Evolutionary conservation across 306 rosid species (phyloP).

Genomic region (Fragaria vesca): DNA sequence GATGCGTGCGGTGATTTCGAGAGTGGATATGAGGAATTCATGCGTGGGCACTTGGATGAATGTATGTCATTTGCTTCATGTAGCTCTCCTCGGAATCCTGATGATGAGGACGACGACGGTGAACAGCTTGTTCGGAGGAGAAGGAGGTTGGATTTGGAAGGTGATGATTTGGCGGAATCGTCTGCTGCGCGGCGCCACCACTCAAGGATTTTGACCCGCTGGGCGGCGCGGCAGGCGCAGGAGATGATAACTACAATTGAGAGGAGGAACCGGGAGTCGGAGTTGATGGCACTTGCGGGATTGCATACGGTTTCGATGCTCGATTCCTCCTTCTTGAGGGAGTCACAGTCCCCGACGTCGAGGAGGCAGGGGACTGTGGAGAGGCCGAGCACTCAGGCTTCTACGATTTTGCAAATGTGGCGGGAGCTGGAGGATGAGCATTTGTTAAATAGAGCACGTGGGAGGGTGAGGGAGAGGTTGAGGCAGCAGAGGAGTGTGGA

Average conservation of each 20-base stretch:
- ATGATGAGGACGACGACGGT: conserved; percentile 80
- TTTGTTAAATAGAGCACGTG: conserved; percentile 76
- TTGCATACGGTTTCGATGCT: conserved; percentile 95
- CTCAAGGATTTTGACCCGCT: conserved; percentile 81
- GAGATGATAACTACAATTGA: conserved; percentile 99
- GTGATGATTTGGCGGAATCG: conserved; percentile 90
- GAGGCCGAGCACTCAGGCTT: conserved; percentile 91
- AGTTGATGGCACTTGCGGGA: conserved; percentile 94
- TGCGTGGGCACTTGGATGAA: conserved; percentile 97
- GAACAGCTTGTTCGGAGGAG: conserved; percentile 94
- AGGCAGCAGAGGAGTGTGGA: conserved; percentile 72
- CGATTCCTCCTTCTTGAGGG: conserved; percentile 92
- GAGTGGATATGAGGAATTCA: conserved; percentile 77
- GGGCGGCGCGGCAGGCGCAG: conserved; percentile 99
- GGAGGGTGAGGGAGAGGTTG: conserved; percentile 86
- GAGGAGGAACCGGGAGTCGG: conserved; percentile 95
- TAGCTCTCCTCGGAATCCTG: conserved; percentile 72
- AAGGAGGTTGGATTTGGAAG: conserved; percentile 90
- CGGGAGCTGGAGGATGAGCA: conserved; percentile 98
- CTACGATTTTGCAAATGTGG: conserved; percentile 96
- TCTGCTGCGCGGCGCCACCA: conserved; percentile 86
- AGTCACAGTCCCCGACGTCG: conserved; percentile 85
- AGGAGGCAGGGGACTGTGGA: conserved; percentile 86
- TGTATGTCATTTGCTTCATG: conserved; percentile 96
- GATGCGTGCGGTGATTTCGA: conserved; percentile 78